Evolutionary conservation across 805 yeast genomes (phyloP).

Genomic region (Metschnikowia reukaufii): DNA sequence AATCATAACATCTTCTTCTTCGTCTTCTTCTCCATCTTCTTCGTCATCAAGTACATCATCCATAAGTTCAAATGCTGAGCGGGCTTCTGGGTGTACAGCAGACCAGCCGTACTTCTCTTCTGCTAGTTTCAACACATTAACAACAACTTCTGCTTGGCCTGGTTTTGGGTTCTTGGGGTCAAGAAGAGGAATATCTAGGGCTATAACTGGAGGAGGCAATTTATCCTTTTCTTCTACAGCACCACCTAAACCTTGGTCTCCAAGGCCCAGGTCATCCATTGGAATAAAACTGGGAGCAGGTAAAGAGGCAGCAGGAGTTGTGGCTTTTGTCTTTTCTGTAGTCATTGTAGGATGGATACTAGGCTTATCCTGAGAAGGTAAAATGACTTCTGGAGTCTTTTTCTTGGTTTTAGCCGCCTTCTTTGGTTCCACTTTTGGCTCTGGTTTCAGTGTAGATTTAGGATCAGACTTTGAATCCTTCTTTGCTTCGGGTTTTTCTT

Average conservation of each 20-base stretch:
- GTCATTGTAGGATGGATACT: constrained; percentile 25
- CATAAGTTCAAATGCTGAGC: constrained; percentile 54
- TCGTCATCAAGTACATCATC: constrained; percentile 53
- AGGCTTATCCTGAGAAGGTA: constrained; percentile 16
- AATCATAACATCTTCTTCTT: constrained; percentile 40
- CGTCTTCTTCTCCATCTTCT: constrained; percentile 45
- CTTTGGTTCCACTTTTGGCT: constrained; percentile 8
- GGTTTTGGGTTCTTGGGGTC: constrained; percentile 49
- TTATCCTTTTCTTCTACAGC: constrained; percentile 14
- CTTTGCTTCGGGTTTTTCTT: constrained; percentile 5
- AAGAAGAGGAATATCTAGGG: constrained; percentile 52
- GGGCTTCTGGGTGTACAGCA: constrained; percentile 63
- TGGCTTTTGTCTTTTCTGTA: constrained; percentile 20
- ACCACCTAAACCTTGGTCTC: constrained; percentile 10
- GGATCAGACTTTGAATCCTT: constrained; percentile 13
- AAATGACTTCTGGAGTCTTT: constrained; percentile 21
- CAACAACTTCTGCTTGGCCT: constrained; percentile 62
- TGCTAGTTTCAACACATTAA: constrained; percentile 70
- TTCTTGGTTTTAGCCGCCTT: constrained; percentile 18
- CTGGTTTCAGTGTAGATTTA: constrained; percentile 4
- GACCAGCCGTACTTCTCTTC: constrained; percentile 86
- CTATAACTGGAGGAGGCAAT: constrained; percentile 46
- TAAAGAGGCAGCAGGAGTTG: constrained; percentile 9
- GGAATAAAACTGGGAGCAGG: constrained; percentile 21
- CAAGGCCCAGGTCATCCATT: constrained; percentile 14